phyloP scores from a whole-genome alignment of 2,329 filamentous ascomycete species.

The Fusarium praegraminearum region DNA sequence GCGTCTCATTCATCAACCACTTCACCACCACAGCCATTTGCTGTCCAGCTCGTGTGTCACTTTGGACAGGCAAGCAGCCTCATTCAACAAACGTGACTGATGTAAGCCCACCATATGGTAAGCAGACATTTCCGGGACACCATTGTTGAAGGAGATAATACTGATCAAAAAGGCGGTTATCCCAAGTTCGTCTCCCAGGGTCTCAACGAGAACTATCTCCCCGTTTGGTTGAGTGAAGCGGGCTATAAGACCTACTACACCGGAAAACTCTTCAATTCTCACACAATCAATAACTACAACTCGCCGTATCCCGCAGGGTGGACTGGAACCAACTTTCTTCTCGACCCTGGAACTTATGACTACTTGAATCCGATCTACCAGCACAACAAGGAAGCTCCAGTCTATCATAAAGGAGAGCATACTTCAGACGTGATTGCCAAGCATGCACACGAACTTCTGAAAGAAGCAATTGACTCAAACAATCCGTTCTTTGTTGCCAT shows the following conservation, averaged over 20 bases:
- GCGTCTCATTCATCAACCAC: constrained; percentile 71
- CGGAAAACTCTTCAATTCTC: constrained; percentile 78
- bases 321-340: constrained; percentile 58
- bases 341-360: constrained; percentile 55
- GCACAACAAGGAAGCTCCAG: constrained; percentile 54
- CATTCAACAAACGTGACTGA: constrained; percentile 79
- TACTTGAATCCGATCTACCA: constrained; percentile 65
- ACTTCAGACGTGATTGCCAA: constrained; percentile 69
- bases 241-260: constrained; percentile 80
- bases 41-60: constrained; percentile 73
- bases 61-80: constrained; percentile 74
- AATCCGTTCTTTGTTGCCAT: constrained; percentile 76
- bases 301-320: constrained; percentile 68
- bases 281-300: constrained; percentile 71
- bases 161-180: constrained; percentile 58
- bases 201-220: constrained; percentile 75
- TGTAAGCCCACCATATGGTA: constrained; percentile 64
- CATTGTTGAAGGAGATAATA: neutral
- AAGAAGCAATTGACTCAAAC: constrained; percentile 65
- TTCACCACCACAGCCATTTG: constrained; percentile 76
- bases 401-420: constrained; percentile 51
- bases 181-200: constrained; percentile 75
- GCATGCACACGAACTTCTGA: constrained; percentile 70
- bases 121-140: neutral
- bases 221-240: constrained; percentile 75